Conservation (phyloP, 352 stramenopile species). For the Chrysophaeum taylorii region DNA sequence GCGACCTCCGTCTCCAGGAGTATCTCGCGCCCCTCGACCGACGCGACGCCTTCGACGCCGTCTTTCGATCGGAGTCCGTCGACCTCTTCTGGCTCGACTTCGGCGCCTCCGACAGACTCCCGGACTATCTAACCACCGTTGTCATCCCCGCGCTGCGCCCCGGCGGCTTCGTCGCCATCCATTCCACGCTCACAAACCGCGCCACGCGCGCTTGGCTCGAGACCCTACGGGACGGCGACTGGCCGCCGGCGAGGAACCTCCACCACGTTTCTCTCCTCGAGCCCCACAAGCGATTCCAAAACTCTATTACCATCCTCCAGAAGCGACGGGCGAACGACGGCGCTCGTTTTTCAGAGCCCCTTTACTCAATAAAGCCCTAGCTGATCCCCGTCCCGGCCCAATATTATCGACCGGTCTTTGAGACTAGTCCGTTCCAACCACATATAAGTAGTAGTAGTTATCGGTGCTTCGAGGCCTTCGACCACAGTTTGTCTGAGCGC, state of each 20-base stretch:
- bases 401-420: too few species aligned
- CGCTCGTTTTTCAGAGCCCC: constrained; percentile 35
- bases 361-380: constrained; percentile 49
- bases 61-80: constrained; percentile 33
- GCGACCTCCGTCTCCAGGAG: constrained; percentile 36
- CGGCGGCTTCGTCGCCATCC: constrained; percentile 46
- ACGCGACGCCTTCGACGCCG: constrained; percentile 44
- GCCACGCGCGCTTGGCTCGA: constrained; percentile 46
- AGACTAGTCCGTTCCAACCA: too few species aligned
- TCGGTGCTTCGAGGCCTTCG: too few species aligned
- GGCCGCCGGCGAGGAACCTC: constrained; percentile 33
- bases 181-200: constrained; percentile 49
- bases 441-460: too few species aligned
- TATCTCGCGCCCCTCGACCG: constrained; percentile 42
- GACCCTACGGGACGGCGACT: constrained; percentile 26
- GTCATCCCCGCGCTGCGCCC: constrained; percentile 41
- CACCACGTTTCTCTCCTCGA: constrained; percentile 47
- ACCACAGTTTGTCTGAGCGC: too few species aligned
- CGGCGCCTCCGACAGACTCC: constrained; percentile 43
- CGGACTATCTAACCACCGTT: constrained; percentile 36
- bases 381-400: too few species aligned
- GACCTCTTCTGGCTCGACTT: constrained; percentile 57
- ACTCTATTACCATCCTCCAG: constrained; percentile 48
- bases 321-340: constrained; percentile 24
- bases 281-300: constrained; percentile 51